Percentiles rank a stretch among this genome's conserved stretches.
Conservation (phyloP, 2,329 filamentous ascomycete species). For the Neofusicoccum kwambonambiense region DNA sequence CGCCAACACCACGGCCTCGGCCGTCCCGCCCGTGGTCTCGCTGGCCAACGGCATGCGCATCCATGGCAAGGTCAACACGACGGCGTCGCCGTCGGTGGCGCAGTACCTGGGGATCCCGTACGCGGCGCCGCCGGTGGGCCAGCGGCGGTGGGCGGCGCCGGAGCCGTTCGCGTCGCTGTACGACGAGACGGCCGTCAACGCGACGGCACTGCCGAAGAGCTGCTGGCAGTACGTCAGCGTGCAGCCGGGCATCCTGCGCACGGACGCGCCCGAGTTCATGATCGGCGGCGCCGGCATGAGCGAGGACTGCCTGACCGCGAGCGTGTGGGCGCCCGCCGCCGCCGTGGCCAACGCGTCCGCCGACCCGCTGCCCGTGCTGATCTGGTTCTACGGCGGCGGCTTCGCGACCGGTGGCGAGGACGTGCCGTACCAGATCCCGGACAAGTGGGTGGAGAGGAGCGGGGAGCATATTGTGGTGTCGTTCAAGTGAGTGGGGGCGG, state of each 20-base stretch:
- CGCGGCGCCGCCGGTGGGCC: slow-evolving; percentile 33
- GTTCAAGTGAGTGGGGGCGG: slow-evolving; percentile 21
- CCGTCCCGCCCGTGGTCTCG: background rate
- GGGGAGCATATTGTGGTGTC: slow-evolving; percentile 35
- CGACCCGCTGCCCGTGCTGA: slow-evolving; percentile 30
- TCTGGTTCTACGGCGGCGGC: slow-evolving; percentile 17
- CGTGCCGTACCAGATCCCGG: slow-evolving; percentile 12
- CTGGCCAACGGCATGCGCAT: background rate
- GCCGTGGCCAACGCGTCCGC: slow-evolving; percentile 12
- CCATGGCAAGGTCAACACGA: slow-evolving; percentile 23
- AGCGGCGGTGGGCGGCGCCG: slow-evolving; percentile 33
- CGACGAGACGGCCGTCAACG: slow-evolving; percentile 20
- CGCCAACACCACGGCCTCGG: background rate
- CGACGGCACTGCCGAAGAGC: slow-evolving; percentile 4
- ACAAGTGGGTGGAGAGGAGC: slow-evolving; percentile 14
- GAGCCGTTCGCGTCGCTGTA: slow-evolving; percentile 28
- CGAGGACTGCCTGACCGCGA: slow-evolving; percentile 36
- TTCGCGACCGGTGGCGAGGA: slow-evolving; percentile 18
- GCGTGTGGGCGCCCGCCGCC: slow-evolving; percentile 32
- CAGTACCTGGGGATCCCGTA: slow-evolving; percentile 41
- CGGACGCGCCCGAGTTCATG: slow-evolving; percentile 9
- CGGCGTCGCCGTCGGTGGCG: slow-evolving; percentile 25
- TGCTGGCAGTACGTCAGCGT: slow-evolving; percentile 7
- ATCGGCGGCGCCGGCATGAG: background rate
- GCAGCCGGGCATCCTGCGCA: slow-evolving; percentile 22